Percentiles rank a stretch among this genome's conserved stretches.
Evolutionary conservation across 257 asterid genomes (phyloP).

Genomic region (Nyctanthes arbortristis): DNA sequence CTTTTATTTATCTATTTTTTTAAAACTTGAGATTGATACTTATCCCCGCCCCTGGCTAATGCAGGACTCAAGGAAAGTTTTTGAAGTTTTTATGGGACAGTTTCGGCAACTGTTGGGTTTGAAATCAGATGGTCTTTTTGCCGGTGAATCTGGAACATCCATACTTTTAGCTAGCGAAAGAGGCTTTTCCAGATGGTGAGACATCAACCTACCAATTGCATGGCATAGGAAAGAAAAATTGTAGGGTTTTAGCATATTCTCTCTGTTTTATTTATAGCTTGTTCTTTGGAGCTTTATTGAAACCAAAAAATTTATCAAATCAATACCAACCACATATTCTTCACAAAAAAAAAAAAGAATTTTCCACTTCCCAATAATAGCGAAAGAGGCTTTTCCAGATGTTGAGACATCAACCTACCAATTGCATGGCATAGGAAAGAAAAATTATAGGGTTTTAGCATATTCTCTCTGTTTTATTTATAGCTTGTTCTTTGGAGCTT

Average conservation of each 20-base stretch:
- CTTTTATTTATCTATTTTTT: not conserved
- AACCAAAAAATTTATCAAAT: no score
- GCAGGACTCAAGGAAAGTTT: slow-evolving; percentile 67
- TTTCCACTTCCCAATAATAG: no score
- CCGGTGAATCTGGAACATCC: slow-evolving; percentile 54
- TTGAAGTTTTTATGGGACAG: slow-evolving; percentile 87
- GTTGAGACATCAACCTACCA: slow-evolving; percentile 53
- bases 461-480: no score
- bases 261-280: no score
- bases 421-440: slow-evolving; percentile 14
- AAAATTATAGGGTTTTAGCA: slow-evolving; percentile 17
- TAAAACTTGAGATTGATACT: slow-evolving; percentile 23
- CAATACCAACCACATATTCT: no score
- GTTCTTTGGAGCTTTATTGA: no score
- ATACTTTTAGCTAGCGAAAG: slow-evolving; percentile 68
- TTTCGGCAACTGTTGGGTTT: slow-evolving; percentile 91
- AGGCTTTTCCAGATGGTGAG: slow-evolving; percentile 95
- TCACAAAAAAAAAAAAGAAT: slow-evolving; percentile 13
- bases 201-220: slow-evolving; percentile 18
- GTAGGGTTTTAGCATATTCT: slow-evolving; percentile 12
- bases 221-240: slow-evolving; percentile 13
- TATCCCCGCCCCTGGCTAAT: slow-evolving; percentile 36
- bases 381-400: slow-evolving; percentile 83
- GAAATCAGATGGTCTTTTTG: slow-evolving; percentile 57
- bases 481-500: no score